Conservation (phyloP, 805 yeast species). For the Candida stauntonica region DNA sequence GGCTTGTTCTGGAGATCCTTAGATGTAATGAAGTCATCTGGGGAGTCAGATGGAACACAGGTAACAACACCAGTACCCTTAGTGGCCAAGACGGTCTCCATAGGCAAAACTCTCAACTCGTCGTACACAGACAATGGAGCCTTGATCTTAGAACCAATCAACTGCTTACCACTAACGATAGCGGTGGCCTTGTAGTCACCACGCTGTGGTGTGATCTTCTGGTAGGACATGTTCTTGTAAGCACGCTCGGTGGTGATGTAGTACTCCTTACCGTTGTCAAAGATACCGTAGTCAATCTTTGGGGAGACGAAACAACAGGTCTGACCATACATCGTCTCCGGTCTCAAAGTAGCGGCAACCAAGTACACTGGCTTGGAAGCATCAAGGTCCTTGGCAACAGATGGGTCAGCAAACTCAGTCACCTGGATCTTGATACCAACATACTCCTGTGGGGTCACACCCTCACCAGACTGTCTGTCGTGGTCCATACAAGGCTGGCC, state of each 20-base stretch:
- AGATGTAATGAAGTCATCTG: constrained; percentile 90
- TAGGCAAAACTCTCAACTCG: constrained; percentile 82
- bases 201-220: constrained; percentile 84
- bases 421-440: constrained; percentile 86
- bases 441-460: constrained; percentile 95
- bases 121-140: constrained; percentile 77
- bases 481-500: constrained; percentile 99
- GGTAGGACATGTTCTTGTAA: constrained; percentile 95
- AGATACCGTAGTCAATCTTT: constrained; percentile 86
- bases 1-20: constrained; percentile 84
- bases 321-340: constrained; percentile 99
- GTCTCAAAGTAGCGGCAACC: constrained; percentile 96
- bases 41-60: constrained; percentile 98
- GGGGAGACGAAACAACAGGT: constrained; percentile 98
- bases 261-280: constrained; percentile 73
- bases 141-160: constrained; percentile 80
- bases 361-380: constrained; percentile 64
- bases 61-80: constrained; percentile 99
- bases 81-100: constrained; percentile 92
- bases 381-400: constrained; percentile 35
- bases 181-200: constrained; percentile 66
- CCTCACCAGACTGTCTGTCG: constrained; percentile 96
- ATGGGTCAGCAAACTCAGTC: constrained; percentile 46
- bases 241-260: constrained; percentile 92
- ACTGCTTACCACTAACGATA: constrained; percentile 59